Evolutionary conservation across 1,139 yeast genomes (phyloP).

Genomic region (Hyphopichia fennica): DNA sequence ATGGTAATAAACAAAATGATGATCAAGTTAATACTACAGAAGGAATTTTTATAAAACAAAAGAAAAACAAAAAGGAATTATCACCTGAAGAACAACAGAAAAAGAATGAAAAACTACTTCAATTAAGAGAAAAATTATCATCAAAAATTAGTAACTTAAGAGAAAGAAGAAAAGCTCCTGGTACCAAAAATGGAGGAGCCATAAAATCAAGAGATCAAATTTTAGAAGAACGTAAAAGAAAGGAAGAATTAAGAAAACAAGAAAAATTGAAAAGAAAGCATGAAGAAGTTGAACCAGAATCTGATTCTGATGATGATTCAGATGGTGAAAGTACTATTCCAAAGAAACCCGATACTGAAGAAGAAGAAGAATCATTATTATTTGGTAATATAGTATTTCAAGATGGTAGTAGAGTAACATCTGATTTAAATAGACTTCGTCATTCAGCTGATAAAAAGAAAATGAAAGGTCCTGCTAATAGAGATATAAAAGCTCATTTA

Average conservation of each 20-base stretch:
- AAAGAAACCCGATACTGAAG: constrained; percentile 28
- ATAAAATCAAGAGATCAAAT: constrained; percentile 80
- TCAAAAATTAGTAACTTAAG: constrained; percentile 67
- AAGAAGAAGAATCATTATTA: constrained; percentile 47
- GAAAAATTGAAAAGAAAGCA: constrained; percentile 38
- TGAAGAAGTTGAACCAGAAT: constrained; percentile 32
- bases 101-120: constrained; percentile 57
- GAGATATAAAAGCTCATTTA: constrained; percentile 83
- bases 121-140: constrained; percentile 70
- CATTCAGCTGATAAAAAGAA: constrained; percentile 48
- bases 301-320: constrained; percentile 34
- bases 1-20: neutral
- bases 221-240: constrained; percentile 53
- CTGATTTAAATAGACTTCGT: constrained; percentile 67
- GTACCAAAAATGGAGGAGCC: constrained; percentile 75
- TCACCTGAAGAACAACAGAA: constrained; percentile 49
- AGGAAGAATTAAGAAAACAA: constrained; percentile 36
- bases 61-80: constrained; percentile 29
- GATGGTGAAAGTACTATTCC: constrained; percentile 42
- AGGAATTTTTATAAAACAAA: constrained; percentile 13
- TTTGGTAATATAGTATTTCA: constrained; percentile 82
- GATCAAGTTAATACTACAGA: constrained; percentile 2
- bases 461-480: constrained; percentile 81
- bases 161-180: constrained; percentile 90
- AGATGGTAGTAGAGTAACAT: constrained; percentile 80